Conservation (phyloP, 2,329 filamentous ascomycete genomes). For the Ploettnerulaceae sp. region DNA sequence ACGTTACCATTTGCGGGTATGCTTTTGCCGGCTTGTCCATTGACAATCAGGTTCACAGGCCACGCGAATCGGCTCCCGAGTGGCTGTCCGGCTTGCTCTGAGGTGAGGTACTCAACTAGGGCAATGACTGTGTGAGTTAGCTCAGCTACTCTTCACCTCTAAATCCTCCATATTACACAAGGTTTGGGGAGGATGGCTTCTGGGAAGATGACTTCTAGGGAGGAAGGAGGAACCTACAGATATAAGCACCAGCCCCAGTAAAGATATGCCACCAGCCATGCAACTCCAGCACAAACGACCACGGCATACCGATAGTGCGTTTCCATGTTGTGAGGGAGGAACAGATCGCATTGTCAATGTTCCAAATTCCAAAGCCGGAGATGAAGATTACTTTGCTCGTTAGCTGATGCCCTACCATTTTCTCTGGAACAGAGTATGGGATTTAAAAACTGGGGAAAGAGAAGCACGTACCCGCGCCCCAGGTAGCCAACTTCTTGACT, state of each 20-base stretch:
- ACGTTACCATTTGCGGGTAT: too few species aligned
- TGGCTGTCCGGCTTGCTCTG: conserved; percentile 30
- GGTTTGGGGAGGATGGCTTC: not conserved
- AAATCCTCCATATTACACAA: not conserved
- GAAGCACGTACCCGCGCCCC: conserved; percentile 24
- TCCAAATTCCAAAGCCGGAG: conserved; percentile 50
- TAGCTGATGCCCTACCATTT: not conserved
- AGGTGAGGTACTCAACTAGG: conserved; percentile 34
- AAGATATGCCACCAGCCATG: conserved; percentile 63
- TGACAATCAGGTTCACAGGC: conserved; percentile 27
- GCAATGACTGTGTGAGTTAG: conserved; percentile 27
- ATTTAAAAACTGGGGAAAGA: not conserved
- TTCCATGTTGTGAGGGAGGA: conserved; percentile 42
- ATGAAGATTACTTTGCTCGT: conserved; percentile 33
- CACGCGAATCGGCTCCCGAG: conserved; percentile 29
- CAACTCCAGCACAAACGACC: conserved; percentile 51
- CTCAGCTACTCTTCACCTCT: not conserved
- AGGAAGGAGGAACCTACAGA: conserved; percentile 23
- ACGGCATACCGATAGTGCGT: conserved; percentile 46
- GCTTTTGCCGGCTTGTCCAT: conserved; percentile 13
- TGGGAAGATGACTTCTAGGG: too few species aligned
- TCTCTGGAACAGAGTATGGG: too few species aligned
- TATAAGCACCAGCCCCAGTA: conserved; percentile 49
- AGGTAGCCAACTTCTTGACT: conserved; percentile 24
- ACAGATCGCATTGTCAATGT: conserved; percentile 52